These are phyloP conservation scores for Chamaenerion angustifolium DNA, from an alignment of 345 rosid genomes.

Conservation along the genomic window DNA sequence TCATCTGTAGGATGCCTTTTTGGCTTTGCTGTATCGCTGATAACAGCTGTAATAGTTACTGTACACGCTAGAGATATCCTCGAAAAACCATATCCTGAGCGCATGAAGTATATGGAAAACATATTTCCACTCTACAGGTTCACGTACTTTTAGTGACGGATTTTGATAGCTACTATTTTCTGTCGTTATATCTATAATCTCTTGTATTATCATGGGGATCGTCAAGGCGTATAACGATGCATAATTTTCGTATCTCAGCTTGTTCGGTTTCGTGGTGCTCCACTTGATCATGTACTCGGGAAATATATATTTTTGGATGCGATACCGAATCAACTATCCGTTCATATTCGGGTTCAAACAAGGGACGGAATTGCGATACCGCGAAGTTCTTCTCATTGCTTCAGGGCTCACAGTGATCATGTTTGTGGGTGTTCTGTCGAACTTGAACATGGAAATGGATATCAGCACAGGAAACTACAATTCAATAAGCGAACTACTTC, in stretches of 20 bases:
- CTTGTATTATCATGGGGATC: neutral
- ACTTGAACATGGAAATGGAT: constrained; percentile 80
- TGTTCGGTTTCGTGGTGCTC: constrained; percentile 50
- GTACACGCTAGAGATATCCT: constrained; percentile 38
- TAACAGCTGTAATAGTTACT: constrained; percentile 29
- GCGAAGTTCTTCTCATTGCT: constrained; percentile 45
- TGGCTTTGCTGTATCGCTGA: constrained; percentile 54
- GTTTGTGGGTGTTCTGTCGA: constrained; percentile 37
- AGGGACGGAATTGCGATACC: constrained; percentile 50
- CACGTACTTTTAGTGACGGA: no score
- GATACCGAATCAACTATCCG: constrained; percentile 49
- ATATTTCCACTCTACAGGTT: constrained; percentile 57
- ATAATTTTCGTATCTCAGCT: constrained; percentile 20
- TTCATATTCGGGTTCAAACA: constrained; percentile 72
- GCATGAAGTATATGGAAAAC: constrained; percentile 47
- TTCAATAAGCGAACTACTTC: constrained; percentile 41
- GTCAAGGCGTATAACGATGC: no score
- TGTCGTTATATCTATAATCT: no score
- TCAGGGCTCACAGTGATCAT: constrained; percentile 44
- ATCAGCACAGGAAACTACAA: constrained; percentile 34
- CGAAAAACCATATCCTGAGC: constrained; percentile 18
- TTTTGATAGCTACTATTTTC: no score
- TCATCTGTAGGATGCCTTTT: constrained; percentile 38
- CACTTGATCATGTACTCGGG: constrained; percentile 60
- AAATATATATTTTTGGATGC: constrained; percentile 54